Percentiles rank a stretch among this genome's conserved stretches.
These are phyloP conservation scores for Trichoderma afroharzianum DNA, from an alignment of 2,329 filamentous ascomycete genomes.

Conservation along the genomic window DNA sequence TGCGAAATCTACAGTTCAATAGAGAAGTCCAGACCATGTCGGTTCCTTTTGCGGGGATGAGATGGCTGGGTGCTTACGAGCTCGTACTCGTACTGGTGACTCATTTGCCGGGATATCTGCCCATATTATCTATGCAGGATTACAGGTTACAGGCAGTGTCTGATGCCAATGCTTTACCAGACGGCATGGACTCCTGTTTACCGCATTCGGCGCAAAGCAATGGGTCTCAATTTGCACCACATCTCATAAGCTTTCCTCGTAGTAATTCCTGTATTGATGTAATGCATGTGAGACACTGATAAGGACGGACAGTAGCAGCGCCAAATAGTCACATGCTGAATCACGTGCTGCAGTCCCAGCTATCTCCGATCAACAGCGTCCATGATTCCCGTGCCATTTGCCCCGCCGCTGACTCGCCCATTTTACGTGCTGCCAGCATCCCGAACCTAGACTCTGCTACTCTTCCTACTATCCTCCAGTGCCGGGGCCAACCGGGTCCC, in stretches of 20 bases:
- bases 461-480: constrained; percentile 27
- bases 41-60: neutral
- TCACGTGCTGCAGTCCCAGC: neutral
- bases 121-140: neutral
- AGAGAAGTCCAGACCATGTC: neutral
- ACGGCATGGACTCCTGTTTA: neutral
- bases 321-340: neutral
- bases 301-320: neutral
- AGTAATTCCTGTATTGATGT: neutral
- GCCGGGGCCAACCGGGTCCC: constrained; percentile 37
- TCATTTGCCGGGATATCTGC: constrained; percentile 1
- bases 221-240: neutral
- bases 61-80: constrained; percentile 20
- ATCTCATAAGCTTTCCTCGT: neutral
- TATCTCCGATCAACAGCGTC: neutral
- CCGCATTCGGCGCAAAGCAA: neutral
- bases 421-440: neutral
- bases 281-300: neutral
- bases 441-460: neutral
- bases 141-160: neutral
- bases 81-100: neutral
- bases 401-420: constrained; percentile 36
- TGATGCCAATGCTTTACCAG: neutral
- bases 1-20: neutral
- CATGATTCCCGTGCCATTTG: constrained; percentile 30